These are phyloP conservation scores for Leccinum truebloodii DNA, from an alignment of 768 basidiomycete species.

Conservation along the genomic window DNA sequence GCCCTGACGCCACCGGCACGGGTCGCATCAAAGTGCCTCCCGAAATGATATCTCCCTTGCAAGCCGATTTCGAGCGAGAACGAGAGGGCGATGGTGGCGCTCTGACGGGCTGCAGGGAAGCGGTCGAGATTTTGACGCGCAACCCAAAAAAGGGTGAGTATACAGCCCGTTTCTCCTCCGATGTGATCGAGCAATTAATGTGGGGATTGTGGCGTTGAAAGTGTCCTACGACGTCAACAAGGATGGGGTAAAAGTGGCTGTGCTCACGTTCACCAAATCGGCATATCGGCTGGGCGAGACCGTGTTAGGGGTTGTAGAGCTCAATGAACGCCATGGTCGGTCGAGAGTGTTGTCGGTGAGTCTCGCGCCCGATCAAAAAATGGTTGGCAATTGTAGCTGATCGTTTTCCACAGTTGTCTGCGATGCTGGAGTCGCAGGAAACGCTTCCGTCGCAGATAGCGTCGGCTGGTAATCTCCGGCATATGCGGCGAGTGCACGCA, in stretches of 20 bases:
- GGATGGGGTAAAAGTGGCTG: slow-evolving; percentile 86
- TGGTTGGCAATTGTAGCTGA: neutral
- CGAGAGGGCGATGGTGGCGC: slow-evolving; percentile 45
- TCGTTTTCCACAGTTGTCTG: slow-evolving; percentile 66
- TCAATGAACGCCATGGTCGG: slow-evolving; percentile 72
- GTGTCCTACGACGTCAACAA: slow-evolving; percentile 96
- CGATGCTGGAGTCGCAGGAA: slow-evolving; percentile 89
- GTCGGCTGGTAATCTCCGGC: slow-evolving; percentile 45
- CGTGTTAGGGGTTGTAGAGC: slow-evolving; percentile 81
- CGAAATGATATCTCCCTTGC: slow-evolving; percentile 26
- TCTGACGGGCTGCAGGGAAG: slow-evolving; percentile 68
- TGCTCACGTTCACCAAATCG: slow-evolving; percentile 88
- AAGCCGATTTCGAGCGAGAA: slow-evolving; percentile 30
- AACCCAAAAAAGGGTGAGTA: slow-evolving; percentile 83
- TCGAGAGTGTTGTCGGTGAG: slow-evolving; percentile 83
- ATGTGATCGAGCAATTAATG: neutral
- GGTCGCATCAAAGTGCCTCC: slow-evolving; percentile 26
- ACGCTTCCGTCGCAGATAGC: slow-evolving; percentile 64
- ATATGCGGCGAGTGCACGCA: slow-evolving; percentile 76
- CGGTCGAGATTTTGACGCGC: slow-evolving; percentile 88
- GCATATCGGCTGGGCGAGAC: slow-evolving; percentile 93
- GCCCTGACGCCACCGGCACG: slow-evolving; percentile 27
- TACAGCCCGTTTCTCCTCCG: neutral
- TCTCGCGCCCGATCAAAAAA: slow-evolving; percentile 2
- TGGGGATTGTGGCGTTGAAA: slow-evolving; percentile 28